These are phyloP conservation scores for Botrytis squamosa DNA, from an alignment of 2,329 filamentous ascomycete species.

Conservation along the genomic window DNA sequence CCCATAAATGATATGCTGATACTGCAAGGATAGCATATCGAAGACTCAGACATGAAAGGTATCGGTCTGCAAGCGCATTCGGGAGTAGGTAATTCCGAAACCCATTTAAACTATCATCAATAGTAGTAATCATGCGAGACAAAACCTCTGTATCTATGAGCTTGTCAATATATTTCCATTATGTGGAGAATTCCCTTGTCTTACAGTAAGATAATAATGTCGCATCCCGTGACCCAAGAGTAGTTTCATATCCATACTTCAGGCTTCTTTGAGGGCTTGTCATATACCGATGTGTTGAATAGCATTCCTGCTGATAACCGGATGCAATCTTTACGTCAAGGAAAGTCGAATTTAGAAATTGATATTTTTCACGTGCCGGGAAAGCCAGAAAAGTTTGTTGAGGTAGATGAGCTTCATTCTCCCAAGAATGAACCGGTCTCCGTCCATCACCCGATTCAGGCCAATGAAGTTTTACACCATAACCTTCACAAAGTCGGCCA, in stretches of 20 bases:
- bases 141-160: slow-evolving; percentile 17
- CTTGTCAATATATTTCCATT: background rate
- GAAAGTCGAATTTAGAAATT: slow-evolving; percentile 13
- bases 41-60: slow-evolving; percentile 39
- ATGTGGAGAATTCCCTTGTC: background rate
- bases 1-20: slow-evolving; percentile 45
- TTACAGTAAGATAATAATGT: slow-evolving; percentile 30
- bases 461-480: slow-evolving; percentile 48
- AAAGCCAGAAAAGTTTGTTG: background rate
- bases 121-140: slow-evolving; percentile 45
- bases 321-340: background rate
- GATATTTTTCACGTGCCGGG: slow-evolving; percentile 6
- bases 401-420: slow-evolving; percentile 23
- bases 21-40: slow-evolving; percentile 48
- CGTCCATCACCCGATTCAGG: slow-evolving; percentile 49
- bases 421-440: slow-evolving; percentile 32
- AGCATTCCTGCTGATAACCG: slow-evolving; percentile 36
- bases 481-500: slow-evolving; percentile 45
- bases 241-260: slow-evolving; percentile 38
- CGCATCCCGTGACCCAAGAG: slow-evolving; percentile 34
- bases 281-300: slow-evolving; percentile 17
- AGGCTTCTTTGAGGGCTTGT: slow-evolving; percentile 42
- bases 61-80: slow-evolving; percentile 44
- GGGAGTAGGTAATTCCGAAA: slow-evolving; percentile 48
- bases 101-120: slow-evolving; percentile 47